Conservation (phyloP, 169 alveolate genomes). For the Eimeria necatrix region DNA sequence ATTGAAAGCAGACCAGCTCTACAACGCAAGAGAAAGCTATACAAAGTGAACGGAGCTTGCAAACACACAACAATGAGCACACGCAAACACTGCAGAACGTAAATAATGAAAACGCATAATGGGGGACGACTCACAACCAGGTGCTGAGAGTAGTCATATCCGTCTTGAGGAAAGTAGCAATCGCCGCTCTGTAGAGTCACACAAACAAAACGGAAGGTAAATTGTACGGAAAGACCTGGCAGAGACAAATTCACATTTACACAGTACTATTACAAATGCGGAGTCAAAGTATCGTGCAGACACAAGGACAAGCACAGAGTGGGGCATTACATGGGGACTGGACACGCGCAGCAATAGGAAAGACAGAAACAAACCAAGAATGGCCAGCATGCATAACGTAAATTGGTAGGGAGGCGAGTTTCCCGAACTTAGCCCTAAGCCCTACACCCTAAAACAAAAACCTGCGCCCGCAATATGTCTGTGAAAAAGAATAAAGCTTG, state of each 20-base stretch:
- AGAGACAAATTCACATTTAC: too few relatives aligned
- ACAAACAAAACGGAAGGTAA: not conserved
- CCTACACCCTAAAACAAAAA: not conserved
- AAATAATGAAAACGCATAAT: not conserved
- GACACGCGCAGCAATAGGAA: not conserved
- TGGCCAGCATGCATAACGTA: not conserved
- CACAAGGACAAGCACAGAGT: not conserved
- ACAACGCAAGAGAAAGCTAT: not conserved
- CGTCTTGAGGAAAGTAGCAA: constrained; percentile 79
- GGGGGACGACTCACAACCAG: constrained; percentile 34
- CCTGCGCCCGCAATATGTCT: not conserved
- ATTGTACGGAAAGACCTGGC: too few relatives aligned
- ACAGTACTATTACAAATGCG: not conserved
- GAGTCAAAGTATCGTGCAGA: not conserved
- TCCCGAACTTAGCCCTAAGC: not conserved
- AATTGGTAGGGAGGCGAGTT: too few relatives aligned
- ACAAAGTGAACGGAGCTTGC: not conserved
- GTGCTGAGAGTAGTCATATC: constrained; percentile 79
- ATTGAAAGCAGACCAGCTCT: too few relatives aligned
- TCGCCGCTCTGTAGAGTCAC: constrained; percentile 47
- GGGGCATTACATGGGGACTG: not conserved
- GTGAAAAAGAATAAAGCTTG: too few relatives aligned
- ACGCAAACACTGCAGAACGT: not conserved
- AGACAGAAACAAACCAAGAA: not conserved
- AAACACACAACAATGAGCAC: not conserved